Base-by-base conservation (phyloP, 139 green algal genomes). In the Volvox reticuliferus region DNA sequence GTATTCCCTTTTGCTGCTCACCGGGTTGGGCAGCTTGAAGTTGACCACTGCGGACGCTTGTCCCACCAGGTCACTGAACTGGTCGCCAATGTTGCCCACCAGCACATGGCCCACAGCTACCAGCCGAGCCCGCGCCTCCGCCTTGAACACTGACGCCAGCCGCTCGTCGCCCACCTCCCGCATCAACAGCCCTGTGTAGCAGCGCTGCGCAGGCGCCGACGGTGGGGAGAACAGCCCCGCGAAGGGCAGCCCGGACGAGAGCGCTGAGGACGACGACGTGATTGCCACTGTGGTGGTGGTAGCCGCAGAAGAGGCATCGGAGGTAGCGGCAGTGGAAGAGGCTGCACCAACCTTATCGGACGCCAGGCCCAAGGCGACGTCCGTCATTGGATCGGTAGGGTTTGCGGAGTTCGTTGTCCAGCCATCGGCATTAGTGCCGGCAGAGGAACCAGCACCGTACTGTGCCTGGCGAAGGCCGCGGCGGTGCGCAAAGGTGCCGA, bases 11-110 rank as follows among this genome's bases (percentile, higher is more conserved):
- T 55, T 55, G 44, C 65, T 73, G 21, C 68, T 33, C 61, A 95
- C 91, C 13, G 94, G 94, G 88, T 97, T 97, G 28, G 95, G 95
- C 87, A 96, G 93, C 88, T 96, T 96, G 82, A 93, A 96, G 55
- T 67, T 85, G 50, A 91, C 89, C 14, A 71, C 16, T 0, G 92
- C 93, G n/a, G 73, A 14, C 22, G 92, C 86, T 55, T 92, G 75
- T 1, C 94, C 95, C 35, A 92, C 84, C 37, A 96, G 82, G 77
- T 96, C 94, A 55, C 73, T 91, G 84, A 93, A 96, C 73, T 83
- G 73, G 50, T 90, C 86, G 22, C 93, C 93, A 73, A 95, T 92
- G 82, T 78, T 94, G 83, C 84, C 93, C 28, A 90, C 79, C 62
- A 87, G 62, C 75, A 73, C 78, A 9, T 55, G 80, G 63, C 90